These are phyloP conservation scores for Globisporangium irregulare DNA, from an alignment of 352 stramenopile species.

Conservation along the genomic window DNA sequence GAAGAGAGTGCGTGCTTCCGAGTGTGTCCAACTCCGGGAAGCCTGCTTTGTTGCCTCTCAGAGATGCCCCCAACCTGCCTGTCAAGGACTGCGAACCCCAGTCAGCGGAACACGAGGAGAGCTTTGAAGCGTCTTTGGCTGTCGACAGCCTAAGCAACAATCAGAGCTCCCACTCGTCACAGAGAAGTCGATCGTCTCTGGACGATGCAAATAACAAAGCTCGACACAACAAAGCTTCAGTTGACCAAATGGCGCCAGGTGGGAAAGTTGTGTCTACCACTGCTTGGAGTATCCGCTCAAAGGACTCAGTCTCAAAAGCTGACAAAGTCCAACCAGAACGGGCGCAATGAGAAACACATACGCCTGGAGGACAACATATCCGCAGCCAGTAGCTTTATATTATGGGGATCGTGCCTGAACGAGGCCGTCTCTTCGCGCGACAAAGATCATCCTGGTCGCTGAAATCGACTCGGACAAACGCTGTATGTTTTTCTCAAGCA, in stretches of 20 bases:
- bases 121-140: not conserved
- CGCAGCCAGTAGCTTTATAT: not conserved
- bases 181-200: not conserved
- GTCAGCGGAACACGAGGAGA: not conserved
- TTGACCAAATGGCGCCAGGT: not conserved
- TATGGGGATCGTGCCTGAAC: not conserved
- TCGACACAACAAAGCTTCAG: not conserved
- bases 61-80: not conserved
- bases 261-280: not conserved
- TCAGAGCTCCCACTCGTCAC: not conserved
- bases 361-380: not conserved
- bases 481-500: conserved; percentile 30
- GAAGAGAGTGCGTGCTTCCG: not conserved
- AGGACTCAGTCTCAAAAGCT: not conserved
- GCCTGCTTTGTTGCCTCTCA: not conserved
- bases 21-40: not conserved
- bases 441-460: conserved; percentile 32
- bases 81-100: not conserved
- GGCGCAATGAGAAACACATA: not conserved
- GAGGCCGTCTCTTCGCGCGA: conserved; percentile 23
- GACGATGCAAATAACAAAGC: not conserved
- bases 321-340: not conserved
- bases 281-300: not conserved
- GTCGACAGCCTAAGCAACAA: not conserved
- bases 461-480: conserved; percentile 40